phyloP scores from a whole-genome alignment of 768 basidiomycete species.

The Chalciporus piperatus region DNA sequence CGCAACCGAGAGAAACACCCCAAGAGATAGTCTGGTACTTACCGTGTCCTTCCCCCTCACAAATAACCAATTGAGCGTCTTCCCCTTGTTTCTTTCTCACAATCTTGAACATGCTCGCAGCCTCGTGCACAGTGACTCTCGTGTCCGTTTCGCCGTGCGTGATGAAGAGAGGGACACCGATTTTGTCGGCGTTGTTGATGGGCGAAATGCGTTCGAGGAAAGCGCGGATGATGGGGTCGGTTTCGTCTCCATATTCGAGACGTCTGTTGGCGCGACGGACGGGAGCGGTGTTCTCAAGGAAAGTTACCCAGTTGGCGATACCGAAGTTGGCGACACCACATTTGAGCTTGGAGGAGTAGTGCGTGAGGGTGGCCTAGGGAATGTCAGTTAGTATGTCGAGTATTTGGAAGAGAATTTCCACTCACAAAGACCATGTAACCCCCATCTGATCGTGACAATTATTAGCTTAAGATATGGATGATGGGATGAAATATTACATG shows the following conservation, averaged over 20 bases:
- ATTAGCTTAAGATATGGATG: background rate
- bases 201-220: conserved; percentile 41
- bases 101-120: conserved; percentile 36
- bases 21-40: conserved; percentile 4
- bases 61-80: conserved; percentile 36
- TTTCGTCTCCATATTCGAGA: conserved; percentile 42
- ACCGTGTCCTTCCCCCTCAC: conserved; percentile 45
- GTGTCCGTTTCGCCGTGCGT: conserved; percentile 43
- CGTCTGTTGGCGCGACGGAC: conserved; percentile 35
- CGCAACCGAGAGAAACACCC: background rate
- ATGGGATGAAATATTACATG: conserved; percentile 28
- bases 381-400: background rate
- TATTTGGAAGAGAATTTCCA: background rate
- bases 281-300: conserved; percentile 41
- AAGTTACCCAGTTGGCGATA: conserved; percentile 38
- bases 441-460: conserved; percentile 26
- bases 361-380: conserved; percentile 37
- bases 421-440: conserved; percentile 42
- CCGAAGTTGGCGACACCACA: conserved; percentile 43
- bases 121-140: conserved; percentile 39
- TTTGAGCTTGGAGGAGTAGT: conserved; percentile 39
- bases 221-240: conserved; percentile 34
- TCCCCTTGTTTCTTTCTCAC: conserved; percentile 23
- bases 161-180: conserved; percentile 36
- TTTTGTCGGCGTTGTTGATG: conserved; percentile 36